phyloP scores from a whole-genome alignment of 176 grass and related monocot species.

The Carex parvula region DNA sequence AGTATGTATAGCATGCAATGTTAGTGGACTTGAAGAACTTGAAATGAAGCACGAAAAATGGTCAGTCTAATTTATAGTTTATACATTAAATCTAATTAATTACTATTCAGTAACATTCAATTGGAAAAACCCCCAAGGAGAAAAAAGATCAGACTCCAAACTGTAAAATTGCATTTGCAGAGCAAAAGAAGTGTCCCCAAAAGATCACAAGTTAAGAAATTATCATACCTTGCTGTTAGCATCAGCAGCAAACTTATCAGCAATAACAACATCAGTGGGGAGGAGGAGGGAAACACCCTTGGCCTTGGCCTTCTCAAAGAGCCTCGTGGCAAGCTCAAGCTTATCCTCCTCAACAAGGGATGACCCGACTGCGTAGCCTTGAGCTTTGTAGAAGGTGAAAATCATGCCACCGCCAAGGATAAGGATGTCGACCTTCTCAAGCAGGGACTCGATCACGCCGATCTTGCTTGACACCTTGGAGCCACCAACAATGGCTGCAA shows the following conservation, averaged over 20 bases:
- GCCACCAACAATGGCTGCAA: conserved; percentile 94
- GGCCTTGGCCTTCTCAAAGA: conserved; percentile 74
- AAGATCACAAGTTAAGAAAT: neutral
- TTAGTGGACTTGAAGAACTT: neutral
- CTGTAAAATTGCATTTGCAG: neutral
- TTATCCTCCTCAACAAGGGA: conserved; percentile 97
- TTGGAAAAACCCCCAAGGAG: no score
- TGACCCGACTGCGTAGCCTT: conserved; percentile 76
- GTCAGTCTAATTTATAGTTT: neutral
- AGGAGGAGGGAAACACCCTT: conserved; percentile 81
- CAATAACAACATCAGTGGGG: conserved; percentile 67
- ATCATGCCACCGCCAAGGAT: conserved; percentile 97
- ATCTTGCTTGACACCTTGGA: conserved; percentile 98
- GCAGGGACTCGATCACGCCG: conserved; percentile 79
- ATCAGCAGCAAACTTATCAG: conserved; percentile 94
- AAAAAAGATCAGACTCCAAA: no score
- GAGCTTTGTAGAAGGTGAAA: conserved; percentile 92
- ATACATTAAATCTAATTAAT: neutral
- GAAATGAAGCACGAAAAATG: neutral
- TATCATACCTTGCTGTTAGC: conserved; percentile 83
- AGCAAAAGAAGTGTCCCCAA: neutral
- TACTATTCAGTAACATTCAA: no score
- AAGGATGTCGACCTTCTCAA: conserved; percentile 84
- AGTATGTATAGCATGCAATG: neutral
- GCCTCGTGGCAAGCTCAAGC: conserved; percentile 75